Evolutionary conservation across 805 yeast species (phyloP), one percentile per base, ranked within the genome.

Genomic region (Debaryomyces prosopidis): DNA sequence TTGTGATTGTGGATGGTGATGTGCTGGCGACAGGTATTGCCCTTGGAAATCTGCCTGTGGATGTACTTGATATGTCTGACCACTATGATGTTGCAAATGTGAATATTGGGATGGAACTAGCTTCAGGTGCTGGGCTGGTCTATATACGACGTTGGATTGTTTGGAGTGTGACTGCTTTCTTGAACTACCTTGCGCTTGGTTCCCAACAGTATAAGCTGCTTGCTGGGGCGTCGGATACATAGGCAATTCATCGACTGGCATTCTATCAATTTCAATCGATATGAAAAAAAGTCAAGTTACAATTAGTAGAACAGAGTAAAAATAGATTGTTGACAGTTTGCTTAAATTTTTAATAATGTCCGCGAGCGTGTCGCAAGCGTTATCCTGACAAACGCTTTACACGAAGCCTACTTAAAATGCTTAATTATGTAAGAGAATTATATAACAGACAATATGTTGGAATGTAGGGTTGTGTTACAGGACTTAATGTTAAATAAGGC

Each of bases 221-320:
- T 73, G 76, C 42, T 65, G 71, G 2, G 77, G 78, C 19, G 78
- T 73, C 5, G 77, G 78, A 52, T 69, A 71, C 55, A 63, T 54
- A 17, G 78, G 78, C 52, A 73, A 59, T 31, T 73, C 77, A 60
- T 73, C 63, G 37, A 55, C 55, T 3, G 60, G 57, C 62, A 60
- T 61, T 10, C n/a, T 30, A 30, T 23, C 5, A 44, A 6, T 15
- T 15, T 41, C 3, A 4, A 19, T 14, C 34, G 12, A 12, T 19
- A 23, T 36, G 20, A 17, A 12, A 16, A 18, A 34, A 28, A 23
- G 26, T 7, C 9, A 23, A 7, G 5, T 7, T 3, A 7, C 6
- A 23, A 7, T 23, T 23, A 23, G 26, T 23, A 23, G 9, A 23
- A 10, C 2, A 23, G 26, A 23, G 26, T 23, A 23, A 23, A 23